These are phyloP conservation scores for Dalbergia cultrata DNA, from an alignment of 306 rosid species.

Conservation along the genomic window DNA sequence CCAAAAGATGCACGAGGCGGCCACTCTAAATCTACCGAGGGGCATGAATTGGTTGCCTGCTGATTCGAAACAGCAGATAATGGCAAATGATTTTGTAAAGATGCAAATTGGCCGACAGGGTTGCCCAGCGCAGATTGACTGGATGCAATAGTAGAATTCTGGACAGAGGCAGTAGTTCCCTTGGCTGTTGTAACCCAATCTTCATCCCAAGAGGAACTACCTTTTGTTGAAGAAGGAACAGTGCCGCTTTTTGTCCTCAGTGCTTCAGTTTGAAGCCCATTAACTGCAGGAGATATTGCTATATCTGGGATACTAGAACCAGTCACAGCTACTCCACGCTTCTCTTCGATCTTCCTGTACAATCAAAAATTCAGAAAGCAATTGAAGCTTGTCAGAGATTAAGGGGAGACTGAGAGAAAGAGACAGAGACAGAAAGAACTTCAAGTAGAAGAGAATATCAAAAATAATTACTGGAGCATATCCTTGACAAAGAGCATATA, in stretches of 20 bases:
- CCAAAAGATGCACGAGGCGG: conserved; percentile 74
- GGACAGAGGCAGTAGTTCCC: conserved; percentile 53
- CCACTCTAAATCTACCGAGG: conserved; percentile 94
- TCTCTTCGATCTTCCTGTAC: conserved; percentile 91
- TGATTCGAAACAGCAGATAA: conserved; percentile 58
- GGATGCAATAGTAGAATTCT: conserved; percentile 53
- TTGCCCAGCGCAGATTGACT: conserved; percentile 49
- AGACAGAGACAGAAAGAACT: conserved; percentile 5
- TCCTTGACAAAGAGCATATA: conserved; percentile 99
- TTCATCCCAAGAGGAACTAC: conserved; percentile 83
- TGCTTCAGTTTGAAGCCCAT: conserved; percentile 68
- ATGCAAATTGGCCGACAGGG: conserved; percentile 56
- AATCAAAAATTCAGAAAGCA: conserved; percentile 33
- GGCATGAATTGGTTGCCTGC: conserved; percentile 72
- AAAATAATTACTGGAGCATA: conserved; percentile 73
- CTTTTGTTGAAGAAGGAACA: conserved; percentile 59
- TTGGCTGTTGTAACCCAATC: conserved; percentile 81
- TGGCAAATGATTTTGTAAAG: conserved; percentile 50
- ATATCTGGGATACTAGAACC: conserved; percentile 80
- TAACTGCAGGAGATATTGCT: conserved; percentile 58
- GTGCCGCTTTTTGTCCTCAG: conserved; percentile 51
- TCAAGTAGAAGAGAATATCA: conserved; percentile 8
- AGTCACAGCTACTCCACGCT: conserved; percentile 87
- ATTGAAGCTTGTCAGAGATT: conserved; percentile 20
- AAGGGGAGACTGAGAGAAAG: neutral